Percentiles rank a stretch among this genome's conserved stretches.
phyloP scores from a whole-genome alignment of 2,329 filamentous ascomycete species.

The Colletotrichum filicis region DNA sequence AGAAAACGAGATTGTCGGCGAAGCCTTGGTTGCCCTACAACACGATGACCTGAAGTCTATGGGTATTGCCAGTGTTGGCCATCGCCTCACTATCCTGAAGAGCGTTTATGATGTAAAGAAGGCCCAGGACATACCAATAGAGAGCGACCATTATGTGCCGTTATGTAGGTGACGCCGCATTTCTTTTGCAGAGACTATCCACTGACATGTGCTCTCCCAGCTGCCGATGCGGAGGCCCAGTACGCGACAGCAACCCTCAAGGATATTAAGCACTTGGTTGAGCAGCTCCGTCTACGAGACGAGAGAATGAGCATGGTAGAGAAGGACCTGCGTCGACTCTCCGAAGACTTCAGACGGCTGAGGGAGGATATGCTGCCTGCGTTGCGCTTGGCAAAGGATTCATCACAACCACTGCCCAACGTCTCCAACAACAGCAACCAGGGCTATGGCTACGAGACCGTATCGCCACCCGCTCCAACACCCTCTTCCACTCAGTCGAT shows the following conservation, averaged over 20 bases:
- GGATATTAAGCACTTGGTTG: conserved; percentile 90
- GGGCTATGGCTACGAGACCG: conserved; percentile 63
- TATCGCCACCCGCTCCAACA: conserved; percentile 68
- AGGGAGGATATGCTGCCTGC: conserved; percentile 93
- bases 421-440: conserved; percentile 46
- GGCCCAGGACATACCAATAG: conserved; percentile 89
- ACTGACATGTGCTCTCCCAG: conserved; percentile 56
- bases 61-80: conserved; percentile 91
- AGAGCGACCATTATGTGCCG: conserved; percentile 93
- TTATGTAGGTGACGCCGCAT: conserved; percentile 72
- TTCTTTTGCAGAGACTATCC: not conserved
- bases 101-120: conserved; percentile 97
- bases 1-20: conserved; percentile 96
- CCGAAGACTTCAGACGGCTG: conserved; percentile 88
- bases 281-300: conserved; percentile 89
- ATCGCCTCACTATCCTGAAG: conserved; percentile 94
- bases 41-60: conserved; percentile 97
- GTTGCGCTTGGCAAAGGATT: conserved; percentile 90
- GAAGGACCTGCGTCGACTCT: conserved; percentile 82
- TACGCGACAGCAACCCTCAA: conserved; percentile 91
- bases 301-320: conserved; percentile 89
- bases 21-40: conserved; percentile 86
- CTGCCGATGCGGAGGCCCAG: conserved; percentile 87
- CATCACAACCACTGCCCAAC: conserved; percentile 78
- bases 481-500: conserved; percentile 62